A percentile compares a stretch with the other conserved stretches of the same genome.
Conservation (phyloP, 2,329 filamentous ascomycete species). For the Talaromyces sp. region DNA sequence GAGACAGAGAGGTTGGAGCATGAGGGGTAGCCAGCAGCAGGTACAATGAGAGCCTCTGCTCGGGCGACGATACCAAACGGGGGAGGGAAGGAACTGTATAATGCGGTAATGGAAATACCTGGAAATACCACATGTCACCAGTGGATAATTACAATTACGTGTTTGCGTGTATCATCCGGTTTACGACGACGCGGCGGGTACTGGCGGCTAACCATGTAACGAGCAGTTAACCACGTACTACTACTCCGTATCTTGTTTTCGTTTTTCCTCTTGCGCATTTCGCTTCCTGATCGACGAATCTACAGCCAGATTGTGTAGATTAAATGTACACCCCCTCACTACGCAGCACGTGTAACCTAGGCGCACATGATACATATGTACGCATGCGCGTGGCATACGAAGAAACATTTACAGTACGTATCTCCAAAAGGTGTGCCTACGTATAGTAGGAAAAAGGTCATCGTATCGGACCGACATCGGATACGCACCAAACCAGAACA, state of each 20-base stretch:
- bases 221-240: no score
- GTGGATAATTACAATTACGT: not conserved
- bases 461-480: not conserved
- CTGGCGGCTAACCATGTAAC: no score
- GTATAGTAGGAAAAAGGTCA: not conserved
- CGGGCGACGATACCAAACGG: not conserved
- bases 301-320: not conserved
- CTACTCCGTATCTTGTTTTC: no score
- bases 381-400: not conserved
- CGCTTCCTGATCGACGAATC: not conserved
- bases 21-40: constrained; percentile 1
- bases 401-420: not conserved
- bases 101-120: not conserved
- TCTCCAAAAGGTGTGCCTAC: no score
- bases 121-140: not conserved
- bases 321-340: not conserved
- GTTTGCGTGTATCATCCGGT: not conserved
- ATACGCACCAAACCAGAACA: not conserved
- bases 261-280: no score
- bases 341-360: not conserved
- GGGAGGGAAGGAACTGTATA: not conserved
- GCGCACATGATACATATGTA: not conserved
- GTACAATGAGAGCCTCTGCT: not conserved
- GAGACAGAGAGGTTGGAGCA: not conserved
- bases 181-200: not conserved